These are phyloP conservation scores for Nelumbo lutea DNA, from an alignment of 164 flowering plant genomes.

Conservation along the genomic window DNA sequence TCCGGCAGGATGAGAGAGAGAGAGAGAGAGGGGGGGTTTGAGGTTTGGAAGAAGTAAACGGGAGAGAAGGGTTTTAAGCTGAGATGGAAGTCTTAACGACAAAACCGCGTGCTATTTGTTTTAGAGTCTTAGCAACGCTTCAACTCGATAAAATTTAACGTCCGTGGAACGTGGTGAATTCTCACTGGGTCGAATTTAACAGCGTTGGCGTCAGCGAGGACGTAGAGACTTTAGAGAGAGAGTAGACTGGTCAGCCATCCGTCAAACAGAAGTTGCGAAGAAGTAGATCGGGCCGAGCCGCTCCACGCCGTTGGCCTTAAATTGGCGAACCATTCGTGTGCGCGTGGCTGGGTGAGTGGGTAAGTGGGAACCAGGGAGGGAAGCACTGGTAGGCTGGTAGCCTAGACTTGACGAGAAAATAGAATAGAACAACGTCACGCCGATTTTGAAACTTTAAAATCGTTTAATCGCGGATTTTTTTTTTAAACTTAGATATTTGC, in stretches of 20 bases:
- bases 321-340: too few relatives aligned
- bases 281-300: background rate
- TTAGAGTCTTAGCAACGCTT: background rate
- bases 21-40: background rate
- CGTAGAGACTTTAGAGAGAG: too few relatives aligned
- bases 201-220: background rate
- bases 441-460: background rate
- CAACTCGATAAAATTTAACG: background rate
- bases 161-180: background rate
- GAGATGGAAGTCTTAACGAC: slow-evolving; percentile 5
- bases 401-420: background rate
- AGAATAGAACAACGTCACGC: background rate
- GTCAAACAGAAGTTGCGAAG: background rate
- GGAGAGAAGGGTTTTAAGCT: background rate
- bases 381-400: too few relatives aligned
- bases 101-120: slow-evolving; percentile 18
- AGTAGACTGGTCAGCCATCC: background rate
- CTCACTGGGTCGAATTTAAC: background rate
- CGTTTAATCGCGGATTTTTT: too few relatives aligned
- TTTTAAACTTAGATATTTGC: too few relatives aligned
- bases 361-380: too few relatives aligned
- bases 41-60: background rate
- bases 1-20: background rate
- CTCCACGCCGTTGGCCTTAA: background rate
- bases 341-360: too few relatives aligned